These are phyloP conservation scores for Inonotus obliquus DNA, from an alignment of 1,284 basidiomycete genomes.

Conservation along the genomic window DNA sequence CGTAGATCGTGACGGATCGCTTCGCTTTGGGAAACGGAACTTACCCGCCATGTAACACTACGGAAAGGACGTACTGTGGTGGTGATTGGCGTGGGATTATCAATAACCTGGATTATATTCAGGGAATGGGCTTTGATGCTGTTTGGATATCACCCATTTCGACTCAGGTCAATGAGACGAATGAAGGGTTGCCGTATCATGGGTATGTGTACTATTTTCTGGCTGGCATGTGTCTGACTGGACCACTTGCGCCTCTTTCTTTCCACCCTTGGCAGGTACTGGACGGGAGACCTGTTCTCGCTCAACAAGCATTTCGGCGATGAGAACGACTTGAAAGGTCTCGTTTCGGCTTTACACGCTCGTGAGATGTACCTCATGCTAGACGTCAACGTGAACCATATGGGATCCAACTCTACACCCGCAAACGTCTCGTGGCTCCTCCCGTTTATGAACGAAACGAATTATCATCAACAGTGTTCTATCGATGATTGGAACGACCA, in stretches of 20 bases:
- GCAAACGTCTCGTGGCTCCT: constrained; percentile 21
- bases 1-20: constrained; percentile 22
- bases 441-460: constrained; percentile 13
- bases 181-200: constrained; percentile 33
- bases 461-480: constrained; percentile 4
- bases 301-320: constrained; percentile 39
- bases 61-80: constrained; percentile 25
- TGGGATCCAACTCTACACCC: constrained; percentile 30
- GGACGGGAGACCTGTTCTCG: constrained; percentile 27
- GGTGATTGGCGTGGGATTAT: constrained; percentile 25
- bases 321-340: constrained; percentile 33
- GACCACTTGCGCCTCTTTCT: neutral
- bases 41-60: constrained; percentile 22
- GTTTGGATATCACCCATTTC: constrained; percentile 41
- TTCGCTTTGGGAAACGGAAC: constrained; percentile 20
- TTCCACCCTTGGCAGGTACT: constrained; percentile 27
- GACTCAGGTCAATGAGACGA: constrained; percentile 30
- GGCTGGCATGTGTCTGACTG: neutral
- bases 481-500: constrained; percentile 28
- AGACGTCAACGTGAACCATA: constrained; percentile 41
- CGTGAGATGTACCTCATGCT: constrained; percentile 45
- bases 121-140: constrained; percentile 29
- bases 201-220: constrained; percentile 22
- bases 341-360: constrained; percentile 35
- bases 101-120: constrained; percentile 29